These are phyloP conservation scores for Aristolochia californica DNA, from an alignment of 164 flowering plant species.

Conservation along the genomic window DNA sequence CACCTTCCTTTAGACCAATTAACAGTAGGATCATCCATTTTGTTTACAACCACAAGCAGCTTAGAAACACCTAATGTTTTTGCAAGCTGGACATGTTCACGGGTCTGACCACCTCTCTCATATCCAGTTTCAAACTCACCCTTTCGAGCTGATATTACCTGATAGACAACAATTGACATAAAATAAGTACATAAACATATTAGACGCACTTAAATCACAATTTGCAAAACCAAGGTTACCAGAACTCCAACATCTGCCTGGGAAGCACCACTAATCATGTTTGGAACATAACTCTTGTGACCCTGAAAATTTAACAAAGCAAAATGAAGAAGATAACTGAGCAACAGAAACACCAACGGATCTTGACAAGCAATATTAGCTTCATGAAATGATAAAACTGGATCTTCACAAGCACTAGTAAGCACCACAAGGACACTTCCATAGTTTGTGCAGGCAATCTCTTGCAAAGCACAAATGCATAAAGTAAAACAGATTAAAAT, in stretches of 20 bases:
- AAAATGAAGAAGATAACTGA: not conserved
- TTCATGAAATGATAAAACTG: not conserved
- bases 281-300: conserved; percentile 98
- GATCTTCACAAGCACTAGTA: not conserved
- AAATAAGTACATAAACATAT: not conserved
- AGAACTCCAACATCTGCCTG: conserved; percentile 97
- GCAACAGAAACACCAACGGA: not conserved
- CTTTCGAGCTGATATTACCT: conserved; percentile 98
- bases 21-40: conserved; percentile 98
- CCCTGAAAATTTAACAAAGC: conserved; percentile 47
- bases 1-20: conserved; percentile 92
- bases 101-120: conserved; percentile 99
- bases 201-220: not conserved
- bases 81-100: conserved; percentile 97
- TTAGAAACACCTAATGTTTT: conserved; percentile 96
- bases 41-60: conserved; percentile 87
- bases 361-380: not conserved
- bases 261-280: conserved; percentile 99
- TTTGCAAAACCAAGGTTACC: conserved; percentile 24
- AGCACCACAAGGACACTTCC: too few relatives aligned
- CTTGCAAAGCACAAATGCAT: too few relatives aligned
- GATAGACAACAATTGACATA: not conserved
- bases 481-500: too few relatives aligned
- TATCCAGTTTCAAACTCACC: conserved; percentile 99
- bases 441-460: too few relatives aligned